Conservation (phyloP, 257 asterid genomes). For the Nemophila menziesii region DNA sequence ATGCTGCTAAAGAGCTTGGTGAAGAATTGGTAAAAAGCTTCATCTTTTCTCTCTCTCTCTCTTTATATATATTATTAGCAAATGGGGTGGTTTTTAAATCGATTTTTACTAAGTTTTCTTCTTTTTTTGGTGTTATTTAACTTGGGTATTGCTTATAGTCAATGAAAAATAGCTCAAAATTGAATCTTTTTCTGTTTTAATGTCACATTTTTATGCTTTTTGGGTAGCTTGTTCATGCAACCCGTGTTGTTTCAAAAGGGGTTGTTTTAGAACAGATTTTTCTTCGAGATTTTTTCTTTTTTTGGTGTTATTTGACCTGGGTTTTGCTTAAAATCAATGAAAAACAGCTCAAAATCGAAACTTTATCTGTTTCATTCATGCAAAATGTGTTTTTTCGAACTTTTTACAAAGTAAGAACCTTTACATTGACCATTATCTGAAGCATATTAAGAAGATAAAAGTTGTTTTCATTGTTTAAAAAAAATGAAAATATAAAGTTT, state of each 20-base stretch:
- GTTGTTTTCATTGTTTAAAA: conserved; percentile 9
- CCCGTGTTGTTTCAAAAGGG: conserved; percentile 1
- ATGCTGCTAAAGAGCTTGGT: conserved; percentile 81
- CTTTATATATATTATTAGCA: background rate
- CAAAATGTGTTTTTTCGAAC: too few relatives aligned
- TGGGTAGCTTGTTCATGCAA: conserved; percentile 11
- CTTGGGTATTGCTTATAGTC: conserved; percentile 7
- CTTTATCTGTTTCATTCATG: too few relatives aligned
- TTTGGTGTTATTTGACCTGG: too few relatives aligned
- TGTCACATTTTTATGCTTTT: conserved; percentile 1
- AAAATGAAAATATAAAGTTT: conserved; percentile 13
- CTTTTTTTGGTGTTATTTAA: conserved; percentile 4
- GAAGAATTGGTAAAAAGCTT: conserved; percentile 43
- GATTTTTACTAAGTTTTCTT: background rate
- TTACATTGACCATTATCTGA: conserved; percentile 12
- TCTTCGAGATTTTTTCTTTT: too few relatives aligned
- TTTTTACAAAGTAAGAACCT: too few relatives aligned
- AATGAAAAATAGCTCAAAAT: conserved; percentile 2
- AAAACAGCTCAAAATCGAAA: too few relatives aligned
- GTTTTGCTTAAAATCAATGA: too few relatives aligned
- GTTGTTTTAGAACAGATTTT: conserved; percentile 2
- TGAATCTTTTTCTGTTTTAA: background rate
- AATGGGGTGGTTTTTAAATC: background rate
- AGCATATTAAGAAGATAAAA: background rate
- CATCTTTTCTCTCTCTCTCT: too few relatives aligned